Percentiles rank a stretch among this genome's conserved stretches.
These are phyloP conservation scores for Carpinus viminea DNA, from an alignment of 306 rosid genomes.

Conservation along the genomic window DNA sequence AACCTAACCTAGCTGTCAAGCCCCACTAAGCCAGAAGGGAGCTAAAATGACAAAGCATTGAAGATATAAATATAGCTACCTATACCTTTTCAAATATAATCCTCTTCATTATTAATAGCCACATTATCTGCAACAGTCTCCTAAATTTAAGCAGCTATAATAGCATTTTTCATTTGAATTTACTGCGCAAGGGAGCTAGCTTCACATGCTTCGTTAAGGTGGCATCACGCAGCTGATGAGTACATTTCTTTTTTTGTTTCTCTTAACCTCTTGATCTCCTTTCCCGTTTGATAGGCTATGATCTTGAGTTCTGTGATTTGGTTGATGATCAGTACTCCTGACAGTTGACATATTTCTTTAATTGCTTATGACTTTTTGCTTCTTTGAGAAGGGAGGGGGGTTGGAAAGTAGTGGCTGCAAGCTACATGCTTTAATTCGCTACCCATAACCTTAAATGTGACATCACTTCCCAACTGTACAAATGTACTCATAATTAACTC, in stretches of 20 bases:
- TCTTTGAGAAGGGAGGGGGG: neutral
- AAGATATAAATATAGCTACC: neutral
- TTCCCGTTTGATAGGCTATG: no score
- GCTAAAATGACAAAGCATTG: neutral
- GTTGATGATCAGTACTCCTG: no score
- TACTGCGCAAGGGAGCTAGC: no score
- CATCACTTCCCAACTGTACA: conserved; percentile 16
- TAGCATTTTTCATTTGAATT: no score
- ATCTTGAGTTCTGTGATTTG: no score
- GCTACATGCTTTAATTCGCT: conserved; percentile 10
- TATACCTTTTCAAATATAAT: neutral
- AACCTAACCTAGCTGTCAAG: neutral
- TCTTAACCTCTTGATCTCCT: no score
- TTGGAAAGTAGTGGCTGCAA: conserved; percentile 18
- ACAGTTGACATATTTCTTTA: neutral
- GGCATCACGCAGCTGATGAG: no score
- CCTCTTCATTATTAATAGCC: neutral
- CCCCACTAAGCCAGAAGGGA: neutral
- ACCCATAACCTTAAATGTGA: neutral
- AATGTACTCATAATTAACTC: neutral
- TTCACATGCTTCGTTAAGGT: no score
- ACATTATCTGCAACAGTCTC: no score
- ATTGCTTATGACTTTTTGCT: neutral
- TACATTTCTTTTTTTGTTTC: no score
- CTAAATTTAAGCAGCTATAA: neutral